phyloP scores from a whole-genome alignment of 2,329 filamentous ascomycete genomes.

The Epicoccum sorghinum region DNA sequence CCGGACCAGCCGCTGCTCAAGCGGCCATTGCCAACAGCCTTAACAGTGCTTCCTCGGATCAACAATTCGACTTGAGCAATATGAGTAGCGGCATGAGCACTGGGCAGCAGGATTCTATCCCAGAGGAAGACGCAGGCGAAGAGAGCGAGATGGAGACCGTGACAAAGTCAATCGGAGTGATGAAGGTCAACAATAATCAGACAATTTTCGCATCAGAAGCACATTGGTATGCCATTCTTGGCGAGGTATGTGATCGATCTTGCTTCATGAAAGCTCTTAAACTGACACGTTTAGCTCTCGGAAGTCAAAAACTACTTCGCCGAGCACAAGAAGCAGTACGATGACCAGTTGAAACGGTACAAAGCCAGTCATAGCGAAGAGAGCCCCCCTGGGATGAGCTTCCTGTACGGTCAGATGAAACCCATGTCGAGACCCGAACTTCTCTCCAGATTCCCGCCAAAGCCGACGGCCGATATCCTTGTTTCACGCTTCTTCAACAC shows the following conservation, averaged over 20 bases:
- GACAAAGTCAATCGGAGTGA: slow-evolving; percentile 58
- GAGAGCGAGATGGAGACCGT: slow-evolving; percentile 68
- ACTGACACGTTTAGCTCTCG: slow-evolving; percentile 64
- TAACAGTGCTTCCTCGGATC: slow-evolving; percentile 47
- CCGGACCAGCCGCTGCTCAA: slow-evolving; percentile 64
- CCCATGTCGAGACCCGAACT: slow-evolving; percentile 77
- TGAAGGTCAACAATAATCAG: slow-evolving; percentile 59
- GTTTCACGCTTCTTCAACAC: slow-evolving; percentile 92
- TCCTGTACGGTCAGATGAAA: slow-evolving; percentile 76
- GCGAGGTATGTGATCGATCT: slow-evolving; percentile 48
- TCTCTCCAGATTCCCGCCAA: slow-evolving; percentile 77
- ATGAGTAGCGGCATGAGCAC: slow-evolving; percentile 63
- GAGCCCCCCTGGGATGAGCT: slow-evolving; percentile 69
- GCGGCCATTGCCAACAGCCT: slow-evolving; percentile 60
- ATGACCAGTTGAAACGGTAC: slow-evolving; percentile 79
- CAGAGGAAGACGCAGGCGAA: slow-evolving; percentile 59
- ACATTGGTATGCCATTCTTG: slow-evolving; percentile 60
- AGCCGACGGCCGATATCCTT: slow-evolving; percentile 81
- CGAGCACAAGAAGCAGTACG: slow-evolving; percentile 85
- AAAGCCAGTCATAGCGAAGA: slow-evolving; percentile 67
- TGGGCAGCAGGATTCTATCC: slow-evolving; percentile 61
- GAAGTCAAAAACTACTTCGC: slow-evolving; percentile 93
- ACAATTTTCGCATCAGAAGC: slow-evolving; percentile 58
- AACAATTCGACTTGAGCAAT: slow-evolving; percentile 58
- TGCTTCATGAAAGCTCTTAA: not conserved